phyloP scores from a whole-genome alignment of 495 filamentous ascomycete genomes.

The Letharia columbiana region DNA sequence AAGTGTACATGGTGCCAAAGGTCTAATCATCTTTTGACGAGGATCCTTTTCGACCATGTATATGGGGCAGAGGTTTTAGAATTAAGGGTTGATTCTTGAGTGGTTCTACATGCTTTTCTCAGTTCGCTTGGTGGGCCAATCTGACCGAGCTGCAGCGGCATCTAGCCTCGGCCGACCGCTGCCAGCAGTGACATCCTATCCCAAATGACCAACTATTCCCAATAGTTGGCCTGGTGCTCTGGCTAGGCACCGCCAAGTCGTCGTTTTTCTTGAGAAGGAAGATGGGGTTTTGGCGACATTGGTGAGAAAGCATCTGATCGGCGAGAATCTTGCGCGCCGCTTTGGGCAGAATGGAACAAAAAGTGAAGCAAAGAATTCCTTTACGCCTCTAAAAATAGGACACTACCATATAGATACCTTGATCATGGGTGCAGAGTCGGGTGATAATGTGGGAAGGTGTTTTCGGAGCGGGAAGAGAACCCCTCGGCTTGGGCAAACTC shows the following conservation, averaged over 20 bases:
- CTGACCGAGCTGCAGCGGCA: not conserved
- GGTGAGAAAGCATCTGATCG: not conserved
- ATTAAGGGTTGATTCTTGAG: not conserved
- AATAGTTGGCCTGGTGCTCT: not conserved
- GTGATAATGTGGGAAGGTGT: not conserved
- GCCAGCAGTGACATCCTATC: not conserved
- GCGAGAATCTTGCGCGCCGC: too few relatives aligned
- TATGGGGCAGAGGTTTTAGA: not conserved
- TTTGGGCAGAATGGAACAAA: not conserved
- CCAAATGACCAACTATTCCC: not conserved
- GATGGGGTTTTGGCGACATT: not conserved
- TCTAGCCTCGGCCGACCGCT: not conserved
- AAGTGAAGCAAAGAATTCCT: not conserved
- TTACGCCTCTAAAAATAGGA: not conserved
- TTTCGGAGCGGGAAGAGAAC: not conserved
- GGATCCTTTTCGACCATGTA: not conserved
- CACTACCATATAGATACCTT: not conserved
- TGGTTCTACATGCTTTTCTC: not conserved
- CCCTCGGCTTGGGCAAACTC: not conserved
- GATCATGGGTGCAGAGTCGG: constrained; percentile 2
- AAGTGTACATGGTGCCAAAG: not conserved
- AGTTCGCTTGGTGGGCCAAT: not conserved
- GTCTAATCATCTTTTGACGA: not conserved
- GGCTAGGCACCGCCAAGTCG: not conserved
- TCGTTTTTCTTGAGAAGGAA: not conserved